Base-by-base conservation (phyloP, 441 rosid genomes). In the Populus hybrid region DNA sequence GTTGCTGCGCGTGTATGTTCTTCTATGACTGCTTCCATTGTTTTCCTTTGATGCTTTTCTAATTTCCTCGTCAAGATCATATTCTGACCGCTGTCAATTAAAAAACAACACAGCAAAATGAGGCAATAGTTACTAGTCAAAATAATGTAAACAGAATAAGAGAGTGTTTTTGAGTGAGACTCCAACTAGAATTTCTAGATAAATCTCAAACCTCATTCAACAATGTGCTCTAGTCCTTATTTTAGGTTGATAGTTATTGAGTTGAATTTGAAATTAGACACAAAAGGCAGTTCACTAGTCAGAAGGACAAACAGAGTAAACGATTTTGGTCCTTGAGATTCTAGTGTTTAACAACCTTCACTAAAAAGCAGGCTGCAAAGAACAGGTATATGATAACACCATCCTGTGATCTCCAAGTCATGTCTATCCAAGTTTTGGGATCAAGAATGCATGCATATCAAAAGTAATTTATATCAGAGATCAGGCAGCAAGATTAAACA, bases 11-110 rank as follows among this genome's bases (percentile, higher is more conserved):
- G 78, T 83, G 72, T 88, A 86, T 50, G 92, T 45, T 69, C 84
- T 87, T 83, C 86, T 81, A n/a, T 31, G 61, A 69, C 81, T 79
- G 78, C 77, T 79, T 79, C 75, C 81, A 50, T 81, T 77, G 80
- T 86, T 80, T 82, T 91, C 89, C 69, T 90, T 91, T 12, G 85
- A 53, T 26, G 84, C 87, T 78, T 88, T 91, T 82, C 94, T 91
- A 59, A 89, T 80, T 76, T 93, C 96, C 89, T 96, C 98, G 35
- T 96, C 97, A 69, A 83, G 83, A 83, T 96, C 98, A 78, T 92
- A 96, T 64, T 89, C 86, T 35, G 90, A 82, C 68, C 94, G 89
- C 99, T 96, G 92, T 73, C 63, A 50, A 38, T 74, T 70, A 21
- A 77, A 84, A 68, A 78, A 76, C 7, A 33, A 12, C 26, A 70